Base-by-base conservation (phyloP, 176 grass and related monocot species). In the Luzula sylvatica region DNA sequence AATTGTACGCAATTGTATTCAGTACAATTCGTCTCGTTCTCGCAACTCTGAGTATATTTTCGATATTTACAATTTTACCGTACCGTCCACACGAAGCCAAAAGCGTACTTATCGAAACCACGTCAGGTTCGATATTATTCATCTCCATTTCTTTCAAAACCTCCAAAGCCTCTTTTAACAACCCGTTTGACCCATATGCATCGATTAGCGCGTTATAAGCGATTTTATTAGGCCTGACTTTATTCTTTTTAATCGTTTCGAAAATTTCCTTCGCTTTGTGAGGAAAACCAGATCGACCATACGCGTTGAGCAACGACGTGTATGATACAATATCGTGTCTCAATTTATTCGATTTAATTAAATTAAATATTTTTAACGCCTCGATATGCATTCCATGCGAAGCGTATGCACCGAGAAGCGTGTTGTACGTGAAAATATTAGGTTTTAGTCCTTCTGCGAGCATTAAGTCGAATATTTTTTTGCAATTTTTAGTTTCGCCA, bases 151-250 rank as follows among this genome's bases (percentile, higher is more conserved):
- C 83, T 54, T 63, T 79, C 23, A 95, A 58, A 45, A 88, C 61
- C 32, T 57, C 61, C 81, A 88, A 29, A 24, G 83, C 83, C 42
- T 95, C 70, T 42, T 68, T 68, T 47, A 82, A 55, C 80, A 95
- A 81, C 47, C 83, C 83, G 49, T 74, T 61, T 63, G 73, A 83
- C 75, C 90, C 90, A 78, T 86, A 95, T 49, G 90, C 90, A 67
- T 95, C 90, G 69, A 95, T 95, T 64, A 95, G 77, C 23, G 80
- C 90, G 75, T 95, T 95, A 53, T 95, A 95, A 67, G 80, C 81
- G 52, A 95, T 54, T 82, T 76, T 95, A 78, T 95, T 95, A 81
- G 77, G 90, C 65, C 76, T 95, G 40, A 78, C 69, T 17, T 55
- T 61, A 44, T 84, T 79, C 46, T 65, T 72, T 60, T 58, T 88